Evolutionary conservation across 305 asterid genomes (phyloP).

Genomic region (Vinca major): DNA sequence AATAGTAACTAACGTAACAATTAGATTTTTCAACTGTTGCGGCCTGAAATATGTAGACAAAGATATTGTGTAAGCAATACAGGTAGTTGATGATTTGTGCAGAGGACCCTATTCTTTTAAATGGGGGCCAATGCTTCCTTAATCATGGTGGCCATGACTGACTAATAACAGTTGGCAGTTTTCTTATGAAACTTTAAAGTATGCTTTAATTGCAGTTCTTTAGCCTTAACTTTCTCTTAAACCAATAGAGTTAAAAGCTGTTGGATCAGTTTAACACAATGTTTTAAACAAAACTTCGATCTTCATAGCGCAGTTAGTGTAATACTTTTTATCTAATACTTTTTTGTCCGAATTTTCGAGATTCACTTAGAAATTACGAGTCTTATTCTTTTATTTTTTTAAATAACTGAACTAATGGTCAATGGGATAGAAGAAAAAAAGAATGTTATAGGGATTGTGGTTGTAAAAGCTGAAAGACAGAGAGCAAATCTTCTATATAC

Average conservation of each 20-base stretch:
- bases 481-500: slow-evolving; percentile 14
- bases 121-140: slow-evolving; percentile 31
- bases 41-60: background rate
- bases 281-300: no score
- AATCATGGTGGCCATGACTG: slow-evolving; percentile 50
- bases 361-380: no score
- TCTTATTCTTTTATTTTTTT: no score
- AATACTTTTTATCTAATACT: no score
- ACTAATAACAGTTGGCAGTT: slow-evolving; percentile 47
- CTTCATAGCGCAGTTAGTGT: no score
- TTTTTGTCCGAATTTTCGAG: no score
- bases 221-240: slow-evolving; percentile 47
- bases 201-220: slow-evolving; percentile 25
- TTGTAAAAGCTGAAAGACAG: slow-evolving; percentile 38
- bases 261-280: no score
- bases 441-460: slow-evolving; percentile 36
- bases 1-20: no score
- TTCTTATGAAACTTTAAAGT: slow-evolving; percentile 3
- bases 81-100: slow-evolving; percentile 16
- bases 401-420: slow-evolving; percentile 4
- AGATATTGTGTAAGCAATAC: slow-evolving; percentile 21
- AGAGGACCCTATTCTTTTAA: slow-evolving; percentile 30
- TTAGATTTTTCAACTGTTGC: no score
- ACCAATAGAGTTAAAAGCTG: slow-evolving; percentile 24
- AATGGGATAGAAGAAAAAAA: slow-evolving; percentile 6